Conservation (phyloP, 345 rosid genomes). For the Linum trigynum region DNA sequence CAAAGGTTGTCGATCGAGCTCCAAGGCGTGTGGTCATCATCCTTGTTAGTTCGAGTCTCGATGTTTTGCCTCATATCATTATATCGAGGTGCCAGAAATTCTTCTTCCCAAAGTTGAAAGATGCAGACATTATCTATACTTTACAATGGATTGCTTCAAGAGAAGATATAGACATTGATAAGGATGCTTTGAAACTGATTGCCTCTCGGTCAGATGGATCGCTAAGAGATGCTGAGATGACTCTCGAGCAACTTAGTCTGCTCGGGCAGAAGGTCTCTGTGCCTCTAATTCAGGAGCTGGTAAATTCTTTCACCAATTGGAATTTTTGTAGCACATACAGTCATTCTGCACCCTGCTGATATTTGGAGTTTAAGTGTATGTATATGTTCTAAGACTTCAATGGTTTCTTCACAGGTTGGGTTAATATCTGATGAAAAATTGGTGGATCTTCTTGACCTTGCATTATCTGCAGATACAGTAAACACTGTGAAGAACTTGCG, state of each 20-base stretch:
- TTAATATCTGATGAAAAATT: conserved; percentile 23
- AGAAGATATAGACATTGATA: conserved; percentile 23
- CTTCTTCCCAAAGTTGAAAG: conserved; percentile 27
- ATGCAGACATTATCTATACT: conserved; percentile 20
- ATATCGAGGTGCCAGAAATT: conserved; percentile 27
- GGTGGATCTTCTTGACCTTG: conserved; percentile 20
- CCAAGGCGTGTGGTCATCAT: conserved; percentile 11
- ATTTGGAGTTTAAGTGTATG: neutral
- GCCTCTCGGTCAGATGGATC: conserved; percentile 31
- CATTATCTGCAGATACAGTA: conserved; percentile 23
- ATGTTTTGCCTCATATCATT: conserved; percentile 19
- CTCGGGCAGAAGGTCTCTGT: conserved; percentile 22
- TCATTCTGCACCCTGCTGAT: neutral
- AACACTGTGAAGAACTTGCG: conserved; percentile 21
- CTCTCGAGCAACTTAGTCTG: conserved; percentile 26
- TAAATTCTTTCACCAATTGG: conserved; percentile 4
- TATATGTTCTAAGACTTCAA: neutral
- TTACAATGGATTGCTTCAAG: conserved; percentile 11
- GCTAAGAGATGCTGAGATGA: conserved; percentile 32
- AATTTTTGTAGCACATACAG: neutral
- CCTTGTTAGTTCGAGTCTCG: conserved; percentile 17
- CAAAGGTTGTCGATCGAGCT: conserved; percentile 6
- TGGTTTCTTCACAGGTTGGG: conserved; percentile 18
- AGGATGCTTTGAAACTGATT: conserved; percentile 26
- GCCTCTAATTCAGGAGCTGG: conserved; percentile 28